A percentile compares a stretch with the other conserved stretches of the same genome.
Evolutionary conservation across 306 rosid species (phyloP).

Genomic region (Cucurbita pepo): DNA sequence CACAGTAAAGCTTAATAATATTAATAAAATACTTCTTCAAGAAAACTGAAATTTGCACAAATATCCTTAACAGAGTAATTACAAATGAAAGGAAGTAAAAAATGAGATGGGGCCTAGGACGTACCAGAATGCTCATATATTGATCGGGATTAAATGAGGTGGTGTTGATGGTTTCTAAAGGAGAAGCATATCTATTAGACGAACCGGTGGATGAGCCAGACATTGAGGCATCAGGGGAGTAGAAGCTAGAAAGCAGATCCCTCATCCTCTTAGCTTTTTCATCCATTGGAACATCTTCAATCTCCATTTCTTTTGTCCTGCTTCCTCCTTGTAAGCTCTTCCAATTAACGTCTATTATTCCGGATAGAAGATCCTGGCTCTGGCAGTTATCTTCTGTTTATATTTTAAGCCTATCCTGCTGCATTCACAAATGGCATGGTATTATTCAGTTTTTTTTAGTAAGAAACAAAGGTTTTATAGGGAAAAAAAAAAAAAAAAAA

Average conservation of each 20-base stretch:
- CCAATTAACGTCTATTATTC: not conserved
- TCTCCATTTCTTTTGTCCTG: constrained; percentile 29
- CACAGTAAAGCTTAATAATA: not conserved
- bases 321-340: not conserved
- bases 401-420: not conserved
- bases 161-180: constrained; percentile 70
- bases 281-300: constrained; percentile 43
- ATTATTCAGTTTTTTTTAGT: not conserved
- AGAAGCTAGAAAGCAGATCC: constrained; percentile 90
- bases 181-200: constrained; percentile 27
- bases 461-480: not conserved
- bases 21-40: too few species aligned
- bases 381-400: not conserved
- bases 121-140: constrained; percentile 74
- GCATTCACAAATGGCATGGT: not conserved
- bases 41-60: not conserved
- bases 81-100: not conserved
- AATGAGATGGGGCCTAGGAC: not conserved
- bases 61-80: not conserved
- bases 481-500: too few species aligned
- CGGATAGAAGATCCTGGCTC: not conserved
- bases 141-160: constrained; percentile 67
- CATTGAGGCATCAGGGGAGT: constrained; percentile 61
- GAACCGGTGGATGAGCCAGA: constrained; percentile 23
- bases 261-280: constrained; percentile 90